phyloP scores from a whole-genome alignment of 176 grass and related monocot genomes.

The Paspalum vaginatum region DNA sequence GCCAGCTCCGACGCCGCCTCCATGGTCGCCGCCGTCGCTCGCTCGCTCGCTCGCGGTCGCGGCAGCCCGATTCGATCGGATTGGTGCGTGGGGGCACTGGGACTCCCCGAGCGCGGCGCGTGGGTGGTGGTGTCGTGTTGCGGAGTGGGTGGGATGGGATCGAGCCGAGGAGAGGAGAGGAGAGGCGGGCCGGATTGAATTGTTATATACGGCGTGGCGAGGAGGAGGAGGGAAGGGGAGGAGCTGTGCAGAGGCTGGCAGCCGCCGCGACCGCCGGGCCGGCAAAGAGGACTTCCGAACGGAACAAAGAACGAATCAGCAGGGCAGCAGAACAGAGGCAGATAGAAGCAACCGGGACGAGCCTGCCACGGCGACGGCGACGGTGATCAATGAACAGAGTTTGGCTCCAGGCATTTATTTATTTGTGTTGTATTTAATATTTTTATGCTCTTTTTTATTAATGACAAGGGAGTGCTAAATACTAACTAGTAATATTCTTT shows the following conservation, averaged over 20 bases:
- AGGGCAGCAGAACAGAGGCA: neutral
- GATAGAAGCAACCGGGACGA: neutral
- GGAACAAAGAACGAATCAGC: conserved; percentile 11
- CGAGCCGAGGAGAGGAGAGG: neutral
- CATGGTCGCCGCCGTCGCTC: conserved; percentile 3
- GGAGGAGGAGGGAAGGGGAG: neutral
- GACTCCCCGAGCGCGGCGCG: neutral
- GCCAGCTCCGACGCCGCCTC: conserved; percentile 40
- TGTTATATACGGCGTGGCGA: conserved; percentile 20
- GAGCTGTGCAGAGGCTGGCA: neutral
- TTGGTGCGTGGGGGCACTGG: neutral
- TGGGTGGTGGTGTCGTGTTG: conserved; percentile 1
- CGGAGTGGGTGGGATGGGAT: neutral
- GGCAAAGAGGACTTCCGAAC: neutral
- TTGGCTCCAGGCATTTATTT: neutral
- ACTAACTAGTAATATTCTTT: neutral
- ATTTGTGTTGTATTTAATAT: no score
- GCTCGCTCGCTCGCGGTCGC: neutral
- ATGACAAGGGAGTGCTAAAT: neutral
- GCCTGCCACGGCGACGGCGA: neutral
- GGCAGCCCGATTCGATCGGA: neutral
- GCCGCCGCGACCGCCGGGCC: neutral
- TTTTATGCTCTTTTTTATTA: neutral
- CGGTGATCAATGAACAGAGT: neutral
- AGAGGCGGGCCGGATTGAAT: conserved; percentile 1